These are phyloP conservation scores for Stropharia rugosoannulata DNA, from an alignment of 768 basidiomycete genomes.

Conservation along the genomic window DNA sequence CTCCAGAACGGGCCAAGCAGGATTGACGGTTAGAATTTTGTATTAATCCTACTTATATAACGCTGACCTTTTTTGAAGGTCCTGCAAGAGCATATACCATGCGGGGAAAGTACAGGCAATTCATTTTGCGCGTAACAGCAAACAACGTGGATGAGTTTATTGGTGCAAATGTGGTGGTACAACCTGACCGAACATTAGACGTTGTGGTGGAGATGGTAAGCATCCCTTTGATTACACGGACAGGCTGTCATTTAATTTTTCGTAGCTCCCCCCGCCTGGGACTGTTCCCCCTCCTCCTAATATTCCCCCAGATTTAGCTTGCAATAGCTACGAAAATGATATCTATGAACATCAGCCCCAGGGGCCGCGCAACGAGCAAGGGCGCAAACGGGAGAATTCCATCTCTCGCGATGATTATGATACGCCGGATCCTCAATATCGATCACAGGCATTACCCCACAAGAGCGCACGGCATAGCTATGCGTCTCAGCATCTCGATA, in stretches of 20 bases:
- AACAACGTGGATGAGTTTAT: slow-evolving; percentile 50
- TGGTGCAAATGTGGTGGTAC: slow-evolving; percentile 57
- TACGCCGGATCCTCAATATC: not conserved
- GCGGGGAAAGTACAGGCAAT: slow-evolving; percentile 68
- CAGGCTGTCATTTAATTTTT: slow-evolving; percentile 1
- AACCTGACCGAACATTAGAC: slow-evolving; percentile 52
- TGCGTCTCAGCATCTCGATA: slow-evolving; percentile 34
- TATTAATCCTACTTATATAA: not conserved
- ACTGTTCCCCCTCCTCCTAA: slow-evolving; percentile 28
- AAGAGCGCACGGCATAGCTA: slow-evolving; percentile 11
- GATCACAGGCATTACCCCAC: not conserved
- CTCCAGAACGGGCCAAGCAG: slow-evolving; percentile 63
- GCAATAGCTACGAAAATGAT: not conserved
- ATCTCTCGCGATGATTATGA: slow-evolving; percentile 26
- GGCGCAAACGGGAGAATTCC: slow-evolving; percentile 22
- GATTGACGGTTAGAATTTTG: slow-evolving; percentile 56
- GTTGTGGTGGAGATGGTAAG: slow-evolving; percentile 60
- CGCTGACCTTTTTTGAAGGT: slow-evolving; percentile 35
- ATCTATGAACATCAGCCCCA: not conserved
- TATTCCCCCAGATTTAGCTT: slow-evolving; percentile 25
- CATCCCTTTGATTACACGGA: not conserved
- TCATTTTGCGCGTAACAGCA: slow-evolving; percentile 60
- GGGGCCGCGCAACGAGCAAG: not conserved
- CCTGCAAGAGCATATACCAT: slow-evolving; percentile 65
- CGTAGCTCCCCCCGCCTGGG: slow-evolving; percentile 35